A percentile compares a stretch with the other conserved stretches of the same genome.
These are phyloP conservation scores for Lycium ferocissimum DNA, from an alignment of 257 asterid genomes.

Conservation along the genomic window DNA sequence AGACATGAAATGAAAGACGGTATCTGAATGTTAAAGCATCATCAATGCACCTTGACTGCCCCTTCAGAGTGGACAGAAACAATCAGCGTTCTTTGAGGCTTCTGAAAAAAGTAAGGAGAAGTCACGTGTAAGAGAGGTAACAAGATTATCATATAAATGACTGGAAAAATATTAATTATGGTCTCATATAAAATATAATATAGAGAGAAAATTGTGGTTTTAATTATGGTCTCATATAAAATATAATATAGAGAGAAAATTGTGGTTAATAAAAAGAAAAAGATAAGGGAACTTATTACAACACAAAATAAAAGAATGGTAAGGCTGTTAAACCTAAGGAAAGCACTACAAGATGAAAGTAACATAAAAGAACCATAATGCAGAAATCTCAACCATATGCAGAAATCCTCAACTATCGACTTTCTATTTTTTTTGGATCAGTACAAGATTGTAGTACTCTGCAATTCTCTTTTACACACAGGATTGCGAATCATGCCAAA, in stretches of 20 bases:
- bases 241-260: not conserved
- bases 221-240: slow-evolving; percentile 16
- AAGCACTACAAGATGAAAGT: slow-evolving; percentile 20
- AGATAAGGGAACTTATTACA: not conserved
- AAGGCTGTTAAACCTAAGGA: not conserved
- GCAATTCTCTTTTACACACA: not conserved
- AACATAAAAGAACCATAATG: slow-evolving; percentile 16
- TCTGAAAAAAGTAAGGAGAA: slow-evolving; percentile 59
- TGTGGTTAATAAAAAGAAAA: slow-evolving; percentile 27
- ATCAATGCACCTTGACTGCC: slow-evolving; percentile 75
- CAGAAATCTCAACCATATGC: not conserved
- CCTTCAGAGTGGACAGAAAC: slow-evolving; percentile 96
- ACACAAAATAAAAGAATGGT: not conserved
- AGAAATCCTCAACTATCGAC: not conserved
- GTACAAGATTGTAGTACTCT: slow-evolving; percentile 1
- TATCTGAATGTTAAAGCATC: slow-evolving; percentile 27
- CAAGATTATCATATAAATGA: slow-evolving; percentile 17
- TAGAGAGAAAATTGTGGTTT: slow-evolving; percentile 27
- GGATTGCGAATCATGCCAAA: not conserved
- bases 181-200: slow-evolving; percentile 7
- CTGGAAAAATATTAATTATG: slow-evolving; percentile 19
- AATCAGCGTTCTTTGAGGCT: slow-evolving; percentile 80
- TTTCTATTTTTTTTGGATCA: not conserved
- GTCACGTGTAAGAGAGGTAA: slow-evolving; percentile 20
- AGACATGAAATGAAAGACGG: slow-evolving; percentile 32